These are phyloP conservation scores for Populus simonii DNA, from an alignment of 345 rosid genomes.

Conservation along the genomic window DNA sequence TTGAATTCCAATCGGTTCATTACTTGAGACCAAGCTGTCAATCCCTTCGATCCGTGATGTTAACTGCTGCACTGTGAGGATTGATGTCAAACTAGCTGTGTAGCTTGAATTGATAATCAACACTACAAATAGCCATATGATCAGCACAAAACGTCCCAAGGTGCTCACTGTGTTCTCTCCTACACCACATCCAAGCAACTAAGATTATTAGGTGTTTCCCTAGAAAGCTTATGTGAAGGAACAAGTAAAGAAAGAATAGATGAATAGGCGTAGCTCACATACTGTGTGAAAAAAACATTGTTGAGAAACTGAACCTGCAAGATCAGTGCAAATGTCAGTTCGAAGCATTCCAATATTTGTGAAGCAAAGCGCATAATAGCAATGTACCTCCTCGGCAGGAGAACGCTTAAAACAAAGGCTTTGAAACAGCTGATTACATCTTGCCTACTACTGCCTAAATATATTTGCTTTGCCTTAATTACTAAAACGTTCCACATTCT, in stretches of 20 bases:
- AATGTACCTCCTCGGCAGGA: neutral
- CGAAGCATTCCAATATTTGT: slow-evolving; percentile 1
- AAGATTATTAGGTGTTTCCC: neutral
- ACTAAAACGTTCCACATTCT: neutral
- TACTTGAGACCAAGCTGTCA: slow-evolving; percentile 60
- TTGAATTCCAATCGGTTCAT: slow-evolving; percentile 78
- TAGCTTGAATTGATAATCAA: slow-evolving; percentile 94
- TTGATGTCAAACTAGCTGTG: slow-evolving; percentile 93
- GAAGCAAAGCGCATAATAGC: neutral
- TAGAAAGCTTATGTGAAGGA: neutral
- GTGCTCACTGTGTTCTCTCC: slow-evolving; percentile 92
- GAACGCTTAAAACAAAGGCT: neutral
- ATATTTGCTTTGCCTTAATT: too few relatives aligned
- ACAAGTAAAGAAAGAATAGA: neutral
- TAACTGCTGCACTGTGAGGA: slow-evolving; percentile 86
- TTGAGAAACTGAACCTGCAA: slow-evolving; percentile 99
- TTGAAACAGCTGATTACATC: neutral
- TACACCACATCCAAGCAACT: slow-evolving; percentile 30
- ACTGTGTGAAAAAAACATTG: slow-evolving; percentile 97
- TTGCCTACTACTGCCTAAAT: neutral
- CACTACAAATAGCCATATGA: slow-evolving; percentile 90
- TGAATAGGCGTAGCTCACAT: slow-evolving; percentile 33
- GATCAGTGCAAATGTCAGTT: slow-evolving; percentile 21
- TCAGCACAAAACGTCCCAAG: slow-evolving; percentile 75
- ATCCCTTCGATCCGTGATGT: slow-evolving; percentile 77